Base-by-base conservation (phyloP, 2,329 filamentous ascomycete genomes). In the Aspergillus tanneri region DNA sequence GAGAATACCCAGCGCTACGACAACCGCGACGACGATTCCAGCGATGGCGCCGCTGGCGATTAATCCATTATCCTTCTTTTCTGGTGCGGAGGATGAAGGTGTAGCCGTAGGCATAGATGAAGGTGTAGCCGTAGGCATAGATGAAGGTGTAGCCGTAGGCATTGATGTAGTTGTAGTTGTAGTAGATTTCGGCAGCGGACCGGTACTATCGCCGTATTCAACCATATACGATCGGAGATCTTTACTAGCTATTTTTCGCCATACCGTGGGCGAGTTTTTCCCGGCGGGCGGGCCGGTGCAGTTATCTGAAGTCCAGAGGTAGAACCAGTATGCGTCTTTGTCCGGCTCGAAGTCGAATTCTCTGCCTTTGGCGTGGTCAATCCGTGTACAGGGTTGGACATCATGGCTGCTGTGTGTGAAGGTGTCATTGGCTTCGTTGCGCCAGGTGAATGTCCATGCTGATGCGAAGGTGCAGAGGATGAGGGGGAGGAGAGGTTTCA, bases 401-500 rank as follows among this genome's bases (percentile, higher is more conserved):
- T 14, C 24, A 5, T 32, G 18, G 16, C 38, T 35, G 21, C 43
- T 41, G 2, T 43, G 41, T 3, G 49, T 19, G 21, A 32, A 47
- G 18, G 42, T 27, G 14, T 34, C 19, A 12, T 27, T 27, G 23
- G 44, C 28, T 9, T 25, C 28, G 27, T 49, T 43, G 11, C 41
- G 46, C 48, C 49, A 54, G 36, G 52, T 54, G 35, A 54, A 49
- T 16, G 46, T 39, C 52, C 52, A 54, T 3, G 38, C 49, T 4
- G 42, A 39, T 5, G 37, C 36, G 4, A 23, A 25, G 16, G 42
- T 25, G 35, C 37, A 18, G n/a, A 38, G 19, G 16, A 45, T n/a
- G n/a, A 34, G 7, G 19, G 36, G 22, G 14, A 49, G 11, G 7
- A 39, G 12, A 11, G 11, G 22, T 22, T 23, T 16, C 47, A 49